phyloP scores from a whole-genome alignment of 768 basidiomycete genomes.

The Panus rudis region DNA sequence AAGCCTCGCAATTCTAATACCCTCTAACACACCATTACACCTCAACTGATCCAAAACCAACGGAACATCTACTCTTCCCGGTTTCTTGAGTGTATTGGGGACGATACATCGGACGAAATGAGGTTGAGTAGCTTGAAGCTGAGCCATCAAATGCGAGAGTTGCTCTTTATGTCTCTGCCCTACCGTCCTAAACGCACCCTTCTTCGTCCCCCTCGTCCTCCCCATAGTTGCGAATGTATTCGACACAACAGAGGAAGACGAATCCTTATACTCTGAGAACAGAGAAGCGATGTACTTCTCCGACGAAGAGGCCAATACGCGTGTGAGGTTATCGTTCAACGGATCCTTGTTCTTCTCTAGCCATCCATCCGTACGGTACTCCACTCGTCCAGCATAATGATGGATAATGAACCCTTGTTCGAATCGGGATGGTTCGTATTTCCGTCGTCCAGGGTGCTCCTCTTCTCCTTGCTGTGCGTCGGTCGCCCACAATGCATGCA shows the following conservation, averaged over 20 bases:
- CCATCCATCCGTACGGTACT: conserved; percentile 95
- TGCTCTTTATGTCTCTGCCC: conserved; percentile 96
- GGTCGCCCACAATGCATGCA: conserved; percentile 69
- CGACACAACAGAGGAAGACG: conserved; percentile 24
- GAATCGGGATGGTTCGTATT: conserved; percentile 84
- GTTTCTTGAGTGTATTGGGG: conserved; percentile 87
- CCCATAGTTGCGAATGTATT: conserved; percentile 35
- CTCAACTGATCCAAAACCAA: conserved; percentile 93
- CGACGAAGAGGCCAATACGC: conserved; percentile 75
- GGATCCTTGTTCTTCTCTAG: conserved; percentile 99
- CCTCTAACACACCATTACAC: conserved; percentile 98
- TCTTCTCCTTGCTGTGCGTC: conserved; percentile 37
- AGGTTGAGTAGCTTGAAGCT: conserved; percentile 89
- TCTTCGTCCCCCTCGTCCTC: conserved; percentile 78
- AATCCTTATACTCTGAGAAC: conserved; percentile 75
- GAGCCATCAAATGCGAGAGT: conserved; percentile 82
- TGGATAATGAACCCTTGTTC: conserved; percentile 92
- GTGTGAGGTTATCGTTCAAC: conserved; percentile 89
- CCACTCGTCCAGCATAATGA: conserved; percentile 95
- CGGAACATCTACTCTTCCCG: conserved; percentile 86
- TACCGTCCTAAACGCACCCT: conserved; percentile 95
- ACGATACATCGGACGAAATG: conserved; percentile 99
- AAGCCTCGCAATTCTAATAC: conserved; percentile 93
- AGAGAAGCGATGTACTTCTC: conserved; percentile 77
- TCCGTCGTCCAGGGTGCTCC: conserved; percentile 68